These are phyloP conservation scores for Phalaenopsis aphrodite DNA, from an alignment of 106 monocot genomes.

Conservation along the genomic window DNA sequence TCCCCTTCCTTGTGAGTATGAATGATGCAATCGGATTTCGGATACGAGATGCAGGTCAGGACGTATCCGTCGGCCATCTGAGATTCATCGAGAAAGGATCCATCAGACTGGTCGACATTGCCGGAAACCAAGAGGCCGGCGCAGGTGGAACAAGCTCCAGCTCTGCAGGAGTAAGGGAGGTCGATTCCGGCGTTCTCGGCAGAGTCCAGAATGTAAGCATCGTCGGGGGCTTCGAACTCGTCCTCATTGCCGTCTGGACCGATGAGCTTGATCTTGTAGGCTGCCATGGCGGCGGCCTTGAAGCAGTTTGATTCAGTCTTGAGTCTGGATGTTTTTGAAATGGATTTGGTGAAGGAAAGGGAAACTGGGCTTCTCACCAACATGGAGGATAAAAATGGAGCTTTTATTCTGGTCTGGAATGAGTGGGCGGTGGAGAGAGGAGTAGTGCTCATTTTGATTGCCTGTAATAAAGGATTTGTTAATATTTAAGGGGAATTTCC, in stretches of 20 bases:
- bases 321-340: constrained; percentile 5
- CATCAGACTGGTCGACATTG: constrained; percentile 28
- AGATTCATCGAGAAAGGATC: constrained; percentile 30
- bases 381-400: background rate
- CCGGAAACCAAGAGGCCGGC: constrained; percentile 12
- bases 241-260: constrained; percentile 17
- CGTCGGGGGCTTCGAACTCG: constrained; percentile 31
- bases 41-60: constrained; percentile 26
- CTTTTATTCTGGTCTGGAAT: background rate
- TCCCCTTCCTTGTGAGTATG: constrained; percentile 38
- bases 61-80: constrained; percentile 20
- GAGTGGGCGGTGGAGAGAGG: background rate
- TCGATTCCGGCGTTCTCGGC: constrained; percentile 27
- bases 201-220: constrained; percentile 26
- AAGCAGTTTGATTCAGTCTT: constrained; percentile 1
- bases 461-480: background rate
- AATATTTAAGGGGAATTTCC: no score
- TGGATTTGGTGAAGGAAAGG: background rate
- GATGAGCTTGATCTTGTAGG: constrained; percentile 20
- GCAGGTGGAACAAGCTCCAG: constrained; percentile 29
- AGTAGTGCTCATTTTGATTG: constrained; percentile 6
- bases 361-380: constrained; percentile 1
- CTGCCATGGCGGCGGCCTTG: constrained; percentile 11
- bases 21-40: constrained; percentile 22
- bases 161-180: constrained; percentile 32